Evolutionary conservation across 129 eudicot species (phyloP), one percentile per base, ranked within the genome.

Genomic region (Artemisia annua): DNA sequence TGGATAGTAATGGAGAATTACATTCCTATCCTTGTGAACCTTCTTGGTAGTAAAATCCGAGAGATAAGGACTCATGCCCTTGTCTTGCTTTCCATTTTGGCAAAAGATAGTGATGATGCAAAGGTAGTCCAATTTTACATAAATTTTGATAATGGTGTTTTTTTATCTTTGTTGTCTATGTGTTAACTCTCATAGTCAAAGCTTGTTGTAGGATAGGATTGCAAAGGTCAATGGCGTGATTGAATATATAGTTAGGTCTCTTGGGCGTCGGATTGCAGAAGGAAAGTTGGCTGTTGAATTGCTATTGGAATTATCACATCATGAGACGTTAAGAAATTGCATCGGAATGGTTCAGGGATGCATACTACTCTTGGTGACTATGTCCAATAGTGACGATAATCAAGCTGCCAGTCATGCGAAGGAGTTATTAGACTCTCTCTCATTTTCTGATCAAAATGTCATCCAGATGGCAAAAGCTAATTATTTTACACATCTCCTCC

Each of bases 391-490:
- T 69, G 90, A 85, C 58, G 89, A 80, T 75, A 68, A 30, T 72
- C 85, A 83, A 76, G 88, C 88, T 66, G 88, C 90, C 58, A 70
- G 66, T 51, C 68, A 71, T 71, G 95, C 90, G 66, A 78, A 65
- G 61, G 76, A 83, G 65, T 85, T 88, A 51, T 78, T 88, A 71
- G 81, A 75, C 67, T 75, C 71, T 59, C 88, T 88, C 26, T 85
- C 95, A 1, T 83, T 80, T 74, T 81, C 83, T 28, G 86, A 83
- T 81, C 78, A 85, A 56, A 85, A 88, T 76, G 83, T 88, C 79
- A 83, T 85, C 78, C 88, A 77, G 76, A 88, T 88, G 95, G 86
- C 95, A 63, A 85, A 85, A 80, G 85, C 84, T 72, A 83, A 88
- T 79, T 85, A 88, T 54, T 85, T 88, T 43, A 67, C 74, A 66